These are phyloP conservation scores for Sarocladium oryzae DNA, from an alignment of 2,329 filamentous ascomycete genomes.

Conservation along the genomic window DNA sequence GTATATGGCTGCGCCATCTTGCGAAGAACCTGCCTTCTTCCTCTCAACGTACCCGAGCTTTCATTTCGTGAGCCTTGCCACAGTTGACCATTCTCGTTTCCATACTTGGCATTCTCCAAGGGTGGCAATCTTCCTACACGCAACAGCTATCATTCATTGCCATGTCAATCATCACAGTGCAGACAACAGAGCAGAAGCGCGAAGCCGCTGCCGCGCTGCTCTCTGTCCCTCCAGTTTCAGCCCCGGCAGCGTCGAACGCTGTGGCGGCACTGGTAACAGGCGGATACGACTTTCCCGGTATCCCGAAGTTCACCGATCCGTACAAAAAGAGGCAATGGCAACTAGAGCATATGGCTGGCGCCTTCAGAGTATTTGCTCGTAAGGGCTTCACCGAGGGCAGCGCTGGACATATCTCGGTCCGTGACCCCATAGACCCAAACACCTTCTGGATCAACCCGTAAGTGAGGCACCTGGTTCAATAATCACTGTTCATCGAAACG, in stretches of 20 bases:
- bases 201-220: neutral
- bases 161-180: neutral
- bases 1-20: no score
- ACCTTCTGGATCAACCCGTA: constrained; percentile 61
- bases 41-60: no score
- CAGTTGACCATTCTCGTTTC: no score
- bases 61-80: no score
- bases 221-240: neutral
- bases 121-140: no score
- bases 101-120: no score
- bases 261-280: constrained; percentile 16
- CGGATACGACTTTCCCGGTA: constrained; percentile 35
- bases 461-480: constrained; percentile 11
- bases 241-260: neutral
- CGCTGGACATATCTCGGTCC: constrained; percentile 56
- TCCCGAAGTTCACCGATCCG: constrained; percentile 48
- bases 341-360: constrained; percentile 36
- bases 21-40: no score
- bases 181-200: neutral
- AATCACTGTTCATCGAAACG: no score
- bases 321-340: constrained; percentile 30
- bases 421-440: constrained; percentile 52
- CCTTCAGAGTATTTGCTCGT: constrained; percentile 41
- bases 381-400: constrained; percentile 53
- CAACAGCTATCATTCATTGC: neutral